These are phyloP conservation scores for Ailanthus altissimus DNA, from an alignment of 345 rosid species.

Conservation along the genomic window DNA sequence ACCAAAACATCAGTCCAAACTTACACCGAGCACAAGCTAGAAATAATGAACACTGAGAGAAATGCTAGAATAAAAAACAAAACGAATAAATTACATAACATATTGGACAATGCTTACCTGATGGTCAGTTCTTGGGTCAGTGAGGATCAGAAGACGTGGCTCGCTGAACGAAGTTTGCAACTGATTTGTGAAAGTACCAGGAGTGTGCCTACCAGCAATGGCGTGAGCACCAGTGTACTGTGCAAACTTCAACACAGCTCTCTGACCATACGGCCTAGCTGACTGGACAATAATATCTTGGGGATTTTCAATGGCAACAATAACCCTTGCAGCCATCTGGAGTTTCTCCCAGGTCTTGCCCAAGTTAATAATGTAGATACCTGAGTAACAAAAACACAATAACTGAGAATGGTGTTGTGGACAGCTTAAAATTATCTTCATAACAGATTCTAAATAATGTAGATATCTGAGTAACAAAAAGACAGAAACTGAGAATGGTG, in stretches of 20 bases:
- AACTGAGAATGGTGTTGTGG: neutral
- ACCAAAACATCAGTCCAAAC: no score
- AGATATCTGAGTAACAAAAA: slow-evolving; percentile 52
- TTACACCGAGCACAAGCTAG: no score
- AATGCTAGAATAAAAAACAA: neutral
- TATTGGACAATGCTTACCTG: slow-evolving; percentile 46
- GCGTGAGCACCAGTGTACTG: slow-evolving; percentile 97
- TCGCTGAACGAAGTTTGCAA: slow-evolving; percentile 89
- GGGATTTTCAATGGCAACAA: slow-evolving; percentile 86
- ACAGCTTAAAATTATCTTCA: neutral
- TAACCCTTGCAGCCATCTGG: slow-evolving; percentile 81
- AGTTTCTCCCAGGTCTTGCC: slow-evolving; percentile 97
- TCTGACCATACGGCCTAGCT: slow-evolving; percentile 97
- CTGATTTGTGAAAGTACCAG: slow-evolving; percentile 97
- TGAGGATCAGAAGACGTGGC: slow-evolving; percentile 86
- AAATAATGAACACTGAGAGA: neutral
- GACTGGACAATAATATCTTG: slow-evolving; percentile 94
- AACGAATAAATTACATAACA: neutral
- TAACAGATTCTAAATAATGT: slow-evolving; percentile 47
- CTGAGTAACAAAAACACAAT: slow-evolving; percentile 29
- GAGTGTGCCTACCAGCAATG: slow-evolving; percentile 98
- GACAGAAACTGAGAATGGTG: neutral
- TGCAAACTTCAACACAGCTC: slow-evolving; percentile 91
- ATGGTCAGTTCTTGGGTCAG: slow-evolving; percentile 96
- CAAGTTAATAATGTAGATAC: slow-evolving; percentile 84